Base-by-base conservation (phyloP, 2,329 filamentous ascomycete genomes). In the Ophiostoma himal-ulmi region DNA sequence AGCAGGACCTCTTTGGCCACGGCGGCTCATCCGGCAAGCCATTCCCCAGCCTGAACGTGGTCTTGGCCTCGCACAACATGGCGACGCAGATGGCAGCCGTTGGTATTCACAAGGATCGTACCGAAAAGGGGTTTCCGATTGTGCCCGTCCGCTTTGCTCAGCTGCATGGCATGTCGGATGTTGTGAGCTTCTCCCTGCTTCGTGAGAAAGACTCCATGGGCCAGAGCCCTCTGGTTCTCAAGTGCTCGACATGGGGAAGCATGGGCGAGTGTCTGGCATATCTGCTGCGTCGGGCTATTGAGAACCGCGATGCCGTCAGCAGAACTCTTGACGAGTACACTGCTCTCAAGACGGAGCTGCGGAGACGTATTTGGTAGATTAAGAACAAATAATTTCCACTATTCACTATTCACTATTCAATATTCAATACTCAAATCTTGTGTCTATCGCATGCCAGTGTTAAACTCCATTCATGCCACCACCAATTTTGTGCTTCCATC, bases 1-100 rank as follows among this genome's bases (percentile, higher is more conserved):
- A 67, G 69, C 13, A 64, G 72, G 57, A 71, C 68, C 70, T 68
- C 48, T 26, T 68, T 69, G 3, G 39, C 54, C 22, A 65, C 65
- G 5, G 37, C 70, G 72, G 62, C 69, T 70, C 3, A 39, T 73
- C 44, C 26, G 39, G 65, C 11, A 48, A 67, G 37, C n/a, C 65
- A 13, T 67, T 67, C 5, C 65, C 65, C 11, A 44, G 37, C n/a
- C 37, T 67, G 0, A 67, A 41, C 34, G 39, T 67, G 5, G 39
- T 67, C 4, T n/a, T 67, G 22, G 65, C 65, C n/a, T 67, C 65
- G 22, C 65, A 67, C 65, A 67, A 67, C 39, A 67, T 44, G 65
- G 65, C 36, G 1, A 67, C 65, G 39, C 65, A 67, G 65, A 41
- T 67, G 65, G 65, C 65, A 6, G 65, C 65, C 6, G 48, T 67